Evolutionary conservation across 768 basidiomycete genomes (phyloP).

Genomic region (Myochromella boudieri): DNA sequence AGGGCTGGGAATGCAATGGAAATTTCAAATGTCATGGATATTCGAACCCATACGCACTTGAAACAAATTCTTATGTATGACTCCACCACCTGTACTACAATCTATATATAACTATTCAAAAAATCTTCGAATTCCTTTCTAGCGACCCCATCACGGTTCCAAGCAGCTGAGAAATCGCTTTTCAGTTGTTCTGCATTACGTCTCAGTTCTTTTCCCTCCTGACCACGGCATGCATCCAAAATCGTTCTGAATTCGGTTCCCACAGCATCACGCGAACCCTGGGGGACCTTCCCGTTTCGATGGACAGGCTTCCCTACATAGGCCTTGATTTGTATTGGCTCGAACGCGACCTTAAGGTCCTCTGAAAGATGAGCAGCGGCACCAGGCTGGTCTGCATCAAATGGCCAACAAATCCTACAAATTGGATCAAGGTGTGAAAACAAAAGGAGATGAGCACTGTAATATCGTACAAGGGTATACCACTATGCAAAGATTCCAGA

Average conservation of each 20-base stretch:
- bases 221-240: conserved; percentile 10
- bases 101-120: neutral
- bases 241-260: conserved; percentile 11
- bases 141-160: conserved; percentile 11
- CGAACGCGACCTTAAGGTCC: conserved; percentile 19
- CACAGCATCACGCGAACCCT: conserved; percentile 18
- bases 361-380: conserved; percentile 17
- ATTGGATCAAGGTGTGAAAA: neutral
- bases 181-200: conserved; percentile 13
- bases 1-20: conserved; percentile 6
- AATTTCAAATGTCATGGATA: conserved; percentile 2
- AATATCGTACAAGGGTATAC: conserved; percentile 24
- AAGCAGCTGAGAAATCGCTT: conserved; percentile 4
- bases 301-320: conserved; percentile 11
- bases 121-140: conserved; percentile 3
- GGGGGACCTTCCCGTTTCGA: conserved; percentile 8
- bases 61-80: too few species aligned
- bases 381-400: conserved; percentile 20
- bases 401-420: conserved; percentile 23
- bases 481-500: conserved; percentile 18
- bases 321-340: conserved; percentile 19
- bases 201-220: conserved; percentile 13
- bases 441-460: neutral
- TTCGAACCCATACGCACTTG: too few species aligned
- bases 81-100: too few species aligned